A percentile compares a stretch with the other conserved stretches of the same genome.
These are phyloP conservation scores for Kodamaea derodonti DNA, from an alignment of 1,139 yeast species.

Conservation along the genomic window DNA sequence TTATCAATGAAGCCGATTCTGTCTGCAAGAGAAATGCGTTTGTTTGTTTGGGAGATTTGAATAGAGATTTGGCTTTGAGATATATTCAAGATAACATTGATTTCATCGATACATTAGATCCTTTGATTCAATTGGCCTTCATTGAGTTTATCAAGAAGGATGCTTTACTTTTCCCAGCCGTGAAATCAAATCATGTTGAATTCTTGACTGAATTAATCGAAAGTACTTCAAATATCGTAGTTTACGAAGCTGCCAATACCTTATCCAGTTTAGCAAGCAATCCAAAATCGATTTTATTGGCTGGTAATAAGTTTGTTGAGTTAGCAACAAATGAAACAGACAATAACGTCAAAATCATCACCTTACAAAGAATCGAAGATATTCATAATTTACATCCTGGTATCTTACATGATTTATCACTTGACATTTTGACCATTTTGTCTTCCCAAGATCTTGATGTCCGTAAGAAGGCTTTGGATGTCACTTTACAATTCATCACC, in stretches of 20 bases:
- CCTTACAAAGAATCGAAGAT: conserved; percentile 79
- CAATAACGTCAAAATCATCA: conserved; percentile 88
- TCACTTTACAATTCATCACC: conserved; percentile 74
- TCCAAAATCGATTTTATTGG: conserved; percentile 63
- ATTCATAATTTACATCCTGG: conserved; percentile 78
- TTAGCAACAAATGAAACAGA: conserved; percentile 90
- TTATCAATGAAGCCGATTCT: conserved; percentile 82
- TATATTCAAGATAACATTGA: conserved; percentile 72
- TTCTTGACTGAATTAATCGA: conserved; percentile 73
- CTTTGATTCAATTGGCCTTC: conserved; percentile 82
- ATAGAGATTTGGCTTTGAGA: conserved; percentile 79
- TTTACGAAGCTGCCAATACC: conserved; percentile 89
- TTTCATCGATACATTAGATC: conserved; percentile 68
- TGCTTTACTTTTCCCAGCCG: conserved; percentile 57
- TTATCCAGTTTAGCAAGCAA: conserved; percentile 69
- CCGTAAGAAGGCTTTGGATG: conserved; percentile 80
- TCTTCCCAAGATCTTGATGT: conserved; percentile 89
- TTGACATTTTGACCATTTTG: conserved; percentile 83
- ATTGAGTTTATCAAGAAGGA: conserved; percentile 90
- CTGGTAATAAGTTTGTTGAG: conserved; percentile 83
- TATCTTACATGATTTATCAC: conserved; percentile 74
- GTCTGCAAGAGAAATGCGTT: conserved; percentile 96
- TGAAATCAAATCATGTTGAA: conserved; percentile 68
- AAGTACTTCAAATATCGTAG: conserved; percentile 67
- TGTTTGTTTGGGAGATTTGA: conserved; percentile 77